A percentile compares a stretch with the other conserved stretches of the same genome.
phyloP scores from a whole-genome alignment of 2,329 filamentous ascomycete species.

The Botrytis elliptica region DNA sequence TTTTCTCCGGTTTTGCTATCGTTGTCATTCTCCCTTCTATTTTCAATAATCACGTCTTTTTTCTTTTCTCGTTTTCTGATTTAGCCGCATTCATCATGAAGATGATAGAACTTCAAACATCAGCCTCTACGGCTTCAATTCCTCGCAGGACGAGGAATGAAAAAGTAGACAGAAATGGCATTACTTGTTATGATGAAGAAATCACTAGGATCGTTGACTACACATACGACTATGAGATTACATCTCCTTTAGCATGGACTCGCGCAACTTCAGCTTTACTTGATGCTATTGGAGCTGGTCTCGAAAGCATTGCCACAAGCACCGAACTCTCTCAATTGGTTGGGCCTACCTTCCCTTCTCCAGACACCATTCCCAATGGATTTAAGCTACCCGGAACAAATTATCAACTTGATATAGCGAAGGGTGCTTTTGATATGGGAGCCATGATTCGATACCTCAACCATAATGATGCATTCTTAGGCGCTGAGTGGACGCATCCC shows the following conservation, averaged over 20 bases:
- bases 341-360: conserved; percentile 26
- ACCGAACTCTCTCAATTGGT: conserved; percentile 25
- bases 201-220: conserved; percentile 28
- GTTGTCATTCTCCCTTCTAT: not conserved
- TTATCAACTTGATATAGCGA: conserved; percentile 40
- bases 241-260: conserved; percentile 21
- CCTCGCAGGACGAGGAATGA: conserved; percentile 4
- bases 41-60: not conserved
- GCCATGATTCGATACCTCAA: conserved; percentile 44
- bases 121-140: not conserved
- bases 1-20: not conserved
- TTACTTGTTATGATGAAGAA: conserved; percentile 26
- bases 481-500: conserved; percentile 46
- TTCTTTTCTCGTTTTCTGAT: not conserved
- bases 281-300: conserved; percentile 30
- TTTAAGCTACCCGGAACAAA: conserved; percentile 43
- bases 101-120: conserved; percentile 17
- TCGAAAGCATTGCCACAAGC: conserved; percentile 27
- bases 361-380: conserved; percentile 36
- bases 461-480: conserved; percentile 44
- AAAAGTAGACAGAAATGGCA: conserved; percentile 2
- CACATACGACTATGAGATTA: conserved; percentile 26
- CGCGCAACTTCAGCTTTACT: conserved; percentile 27
- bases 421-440: conserved; percentile 44
- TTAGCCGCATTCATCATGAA: conserved; percentile 9